These are phyloP conservation scores for Protomyces inouyei DNA, from an alignment of 1,139 yeast species.

Conservation along the genomic window DNA sequence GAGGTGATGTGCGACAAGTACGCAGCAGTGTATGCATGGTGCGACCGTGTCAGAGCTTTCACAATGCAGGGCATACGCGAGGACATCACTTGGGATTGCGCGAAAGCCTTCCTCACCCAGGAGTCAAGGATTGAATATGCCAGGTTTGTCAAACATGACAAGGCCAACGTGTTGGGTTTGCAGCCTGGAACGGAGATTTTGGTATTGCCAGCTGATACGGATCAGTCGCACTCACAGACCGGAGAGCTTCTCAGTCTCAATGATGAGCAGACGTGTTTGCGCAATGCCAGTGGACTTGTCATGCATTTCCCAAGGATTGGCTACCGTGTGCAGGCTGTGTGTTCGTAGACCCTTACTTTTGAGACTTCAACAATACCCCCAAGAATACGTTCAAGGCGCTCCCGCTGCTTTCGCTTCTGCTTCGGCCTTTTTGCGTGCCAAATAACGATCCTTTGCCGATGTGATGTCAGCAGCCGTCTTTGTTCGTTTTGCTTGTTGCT, in stretches of 20 bases:
- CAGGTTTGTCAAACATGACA: constrained; percentile 15
- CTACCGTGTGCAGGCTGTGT: constrained; percentile 1
- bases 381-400: too few species aligned
- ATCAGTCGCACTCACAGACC: constrained; percentile 16
- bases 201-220: constrained; percentile 11
- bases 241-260: constrained; percentile 13
- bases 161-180: constrained; percentile 1
- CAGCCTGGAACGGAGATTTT: constrained; percentile 2
- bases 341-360: too few species aligned
- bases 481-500: constrained; percentile 30
- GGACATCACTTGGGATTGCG: constrained; percentile 9
- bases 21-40: constrained; percentile 9
- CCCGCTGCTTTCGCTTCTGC: background rate
- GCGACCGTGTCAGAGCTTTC: constrained; percentile 1
- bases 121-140: constrained; percentile 22
- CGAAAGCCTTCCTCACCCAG: constrained; percentile 2
- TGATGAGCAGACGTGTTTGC: constrained; percentile 15
- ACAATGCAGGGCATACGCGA: background rate
- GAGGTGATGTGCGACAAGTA: constrained; percentile 1
- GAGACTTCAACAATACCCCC: too few species aligned
- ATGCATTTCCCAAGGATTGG: constrained; percentile 20
- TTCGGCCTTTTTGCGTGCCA: constrained; percentile 35
- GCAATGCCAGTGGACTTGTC: constrained; percentile 13
- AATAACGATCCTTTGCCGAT: constrained; percentile 38
- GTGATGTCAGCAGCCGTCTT: constrained; percentile 33